Evolutionary conservation across 2,329 filamentous ascomycete species (phyloP).

Genomic region (Penicillium sp.): DNA sequence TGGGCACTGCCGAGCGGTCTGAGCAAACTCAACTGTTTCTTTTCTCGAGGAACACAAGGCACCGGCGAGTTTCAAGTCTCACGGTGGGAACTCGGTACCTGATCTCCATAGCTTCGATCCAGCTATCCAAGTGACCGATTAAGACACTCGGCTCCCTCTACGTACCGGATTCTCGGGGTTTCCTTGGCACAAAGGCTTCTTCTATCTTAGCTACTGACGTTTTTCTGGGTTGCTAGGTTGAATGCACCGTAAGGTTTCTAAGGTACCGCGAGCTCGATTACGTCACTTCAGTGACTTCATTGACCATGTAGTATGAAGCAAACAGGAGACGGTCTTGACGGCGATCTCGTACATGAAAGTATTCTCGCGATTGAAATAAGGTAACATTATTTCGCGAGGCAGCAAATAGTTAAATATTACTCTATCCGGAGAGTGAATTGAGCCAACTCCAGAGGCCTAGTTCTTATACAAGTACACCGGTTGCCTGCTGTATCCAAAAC

Average conservation of each 20-base stretch:
- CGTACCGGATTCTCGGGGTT: not conserved
- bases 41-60: not conserved
- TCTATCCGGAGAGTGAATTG: not conserved
- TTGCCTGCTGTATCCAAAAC: too few relatives aligned
- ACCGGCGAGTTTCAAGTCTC: not conserved
- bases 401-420: not conserved
- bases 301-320: too few relatives aligned
- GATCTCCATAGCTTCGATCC: not conserved
- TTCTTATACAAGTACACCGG: too few relatives aligned
- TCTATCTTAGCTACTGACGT: not conserved
- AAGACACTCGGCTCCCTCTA: too few relatives aligned
- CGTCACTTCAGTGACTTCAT: too few relatives aligned
- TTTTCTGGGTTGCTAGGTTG: not conserved
- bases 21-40: not conserved
- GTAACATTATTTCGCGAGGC: not conserved
- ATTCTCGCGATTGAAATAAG: not conserved
- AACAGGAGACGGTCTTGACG: not conserved
- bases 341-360: not conserved
- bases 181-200: not conserved
- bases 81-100: not conserved
- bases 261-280: not conserved
- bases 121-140: not conserved
- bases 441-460: not conserved
- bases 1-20: not conserved
- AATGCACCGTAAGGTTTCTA: not conserved